Evolutionary conservation across 768 basidiomycete species (phyloP).

Genomic region (Trametopsis cervina): DNA sequence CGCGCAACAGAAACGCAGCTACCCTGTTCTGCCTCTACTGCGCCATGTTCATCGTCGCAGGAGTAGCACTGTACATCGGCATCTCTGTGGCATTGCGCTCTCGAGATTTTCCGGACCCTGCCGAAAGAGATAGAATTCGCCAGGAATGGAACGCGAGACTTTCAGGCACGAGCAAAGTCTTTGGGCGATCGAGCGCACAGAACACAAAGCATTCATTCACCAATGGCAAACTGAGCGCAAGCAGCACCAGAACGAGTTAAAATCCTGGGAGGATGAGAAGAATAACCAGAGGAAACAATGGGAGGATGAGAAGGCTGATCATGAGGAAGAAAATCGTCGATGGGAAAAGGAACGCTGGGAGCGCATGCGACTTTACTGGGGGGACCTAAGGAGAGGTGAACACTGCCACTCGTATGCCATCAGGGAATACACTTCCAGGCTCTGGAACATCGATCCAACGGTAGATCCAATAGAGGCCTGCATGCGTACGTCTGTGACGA

Average conservation of each 20-base stretch:
- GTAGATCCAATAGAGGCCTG: background rate
- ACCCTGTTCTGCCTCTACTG: too few species aligned
- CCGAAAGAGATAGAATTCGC: background rate
- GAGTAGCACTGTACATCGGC: background rate
- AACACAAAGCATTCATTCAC: background rate
- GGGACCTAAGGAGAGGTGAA: background rate
- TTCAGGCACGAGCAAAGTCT: background rate
- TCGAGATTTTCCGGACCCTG: background rate
- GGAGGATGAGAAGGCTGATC: background rate
- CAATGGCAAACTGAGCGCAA: background rate
- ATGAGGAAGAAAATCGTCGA: background rate
- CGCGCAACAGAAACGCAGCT: too few species aligned
- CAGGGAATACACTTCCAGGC: background rate
- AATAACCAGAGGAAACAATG: background rate
- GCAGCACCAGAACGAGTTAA: background rate
- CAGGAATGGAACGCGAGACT: background rate
- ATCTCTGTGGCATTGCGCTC: background rate
- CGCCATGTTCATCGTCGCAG: background rate
- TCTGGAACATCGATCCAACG: background rate
- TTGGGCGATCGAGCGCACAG: background rate
- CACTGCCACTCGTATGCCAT: background rate
- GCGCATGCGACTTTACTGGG: background rate
- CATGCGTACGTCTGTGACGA: background rate
- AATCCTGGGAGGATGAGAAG: background rate
- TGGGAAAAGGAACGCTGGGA: background rate